Percentiles rank a stretch among this genome's conserved stretches.
Evolutionary conservation across 2,329 filamentous ascomycete species (phyloP).

Genomic region (Diaporthe sp.): DNA sequence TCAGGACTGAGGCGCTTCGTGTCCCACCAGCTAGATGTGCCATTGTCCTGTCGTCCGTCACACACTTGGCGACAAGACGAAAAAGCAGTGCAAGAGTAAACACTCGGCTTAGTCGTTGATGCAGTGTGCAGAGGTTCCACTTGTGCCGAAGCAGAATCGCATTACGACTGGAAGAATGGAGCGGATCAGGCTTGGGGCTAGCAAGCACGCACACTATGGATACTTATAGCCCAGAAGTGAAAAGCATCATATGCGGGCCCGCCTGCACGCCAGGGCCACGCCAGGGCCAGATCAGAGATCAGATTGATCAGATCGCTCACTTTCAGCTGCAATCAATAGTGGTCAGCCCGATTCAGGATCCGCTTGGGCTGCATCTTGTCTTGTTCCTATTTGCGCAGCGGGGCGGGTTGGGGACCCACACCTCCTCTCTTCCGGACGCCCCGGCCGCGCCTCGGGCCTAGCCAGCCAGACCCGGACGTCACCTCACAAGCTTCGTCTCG

Average conservation of each 20-base stretch:
- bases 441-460: slow-evolving; percentile 7
- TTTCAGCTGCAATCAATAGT: slow-evolving; percentile 19
- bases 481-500: not conserved
- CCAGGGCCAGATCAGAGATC: slow-evolving; percentile 21
- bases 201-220: not conserved
- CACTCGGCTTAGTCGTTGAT: not conserved
- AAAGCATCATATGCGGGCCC: not conserved
- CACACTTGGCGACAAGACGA: not conserved
- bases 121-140: slow-evolving; percentile 2
- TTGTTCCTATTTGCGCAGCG: not conserved
- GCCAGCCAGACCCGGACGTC: not conserved
- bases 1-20: not conserved
- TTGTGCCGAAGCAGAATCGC: not conserved
- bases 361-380: slow-evolving; percentile 1
- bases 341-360: slow-evolving; percentile 7
- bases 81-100: not conserved
- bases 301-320: slow-evolving; percentile 27
- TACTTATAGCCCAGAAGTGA: not conserved
- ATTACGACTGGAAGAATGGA: not conserved
- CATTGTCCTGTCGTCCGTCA: not conserved
- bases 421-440: not conserved
- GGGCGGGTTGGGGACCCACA: not conserved
- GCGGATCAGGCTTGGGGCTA: not conserved
- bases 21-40: not conserved
- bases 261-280: not conserved